phyloP scores from a whole-genome alignment of 805 yeast genomes.

The Kurtzmaniella fragi region DNA sequence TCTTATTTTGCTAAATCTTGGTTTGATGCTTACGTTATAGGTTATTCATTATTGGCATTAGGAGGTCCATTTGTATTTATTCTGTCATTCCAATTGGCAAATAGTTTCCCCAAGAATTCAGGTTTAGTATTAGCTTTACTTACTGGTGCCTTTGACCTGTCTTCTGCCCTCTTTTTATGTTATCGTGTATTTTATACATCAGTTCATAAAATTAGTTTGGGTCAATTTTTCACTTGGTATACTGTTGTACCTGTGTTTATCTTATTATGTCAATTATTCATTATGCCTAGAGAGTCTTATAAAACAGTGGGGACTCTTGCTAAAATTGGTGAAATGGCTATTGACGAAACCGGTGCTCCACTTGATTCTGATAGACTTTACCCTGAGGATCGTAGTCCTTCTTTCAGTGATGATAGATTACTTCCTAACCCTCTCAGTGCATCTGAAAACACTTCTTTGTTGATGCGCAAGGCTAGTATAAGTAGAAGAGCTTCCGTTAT shows the following conservation, averaged over 20 bases:
- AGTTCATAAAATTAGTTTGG: slow-evolving; percentile 37
- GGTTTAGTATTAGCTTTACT: slow-evolving; percentile 77
- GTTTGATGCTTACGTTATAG: slow-evolving; percentile 65
- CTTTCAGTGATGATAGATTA: neutral
- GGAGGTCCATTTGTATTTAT: slow-evolving; percentile 95
- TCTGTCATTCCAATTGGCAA: slow-evolving; percentile 82
- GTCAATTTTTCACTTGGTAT: slow-evolving; percentile 61
- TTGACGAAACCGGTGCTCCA: slow-evolving; percentile 65
- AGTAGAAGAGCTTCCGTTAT: slow-evolving; percentile 27
- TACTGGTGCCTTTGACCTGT: slow-evolving; percentile 93
- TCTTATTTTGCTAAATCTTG: slow-evolving; percentile 6
- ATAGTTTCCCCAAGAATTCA: slow-evolving; percentile 75
- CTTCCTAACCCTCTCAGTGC: slow-evolving; percentile 26
- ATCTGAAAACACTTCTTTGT: slow-evolving; percentile 36
- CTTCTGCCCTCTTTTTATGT: slow-evolving; percentile 78
- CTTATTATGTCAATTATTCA: slow-evolving; percentile 60
- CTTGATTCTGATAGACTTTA: slow-evolving; percentile 41
- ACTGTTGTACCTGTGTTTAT: slow-evolving; percentile 76
- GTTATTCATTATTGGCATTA: slow-evolving; percentile 72
- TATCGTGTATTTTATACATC: slow-evolving; percentile 63
- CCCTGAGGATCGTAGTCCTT: slow-evolving; percentile 29
- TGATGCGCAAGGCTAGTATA: slow-evolving; percentile 29
- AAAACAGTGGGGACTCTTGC: slow-evolving; percentile 66
- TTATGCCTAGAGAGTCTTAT: slow-evolving; percentile 80
- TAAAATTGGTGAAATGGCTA: slow-evolving; percentile 65